Base-by-base conservation (phyloP, 176 grass and related monocot species). In the Poa annua region DNA sequence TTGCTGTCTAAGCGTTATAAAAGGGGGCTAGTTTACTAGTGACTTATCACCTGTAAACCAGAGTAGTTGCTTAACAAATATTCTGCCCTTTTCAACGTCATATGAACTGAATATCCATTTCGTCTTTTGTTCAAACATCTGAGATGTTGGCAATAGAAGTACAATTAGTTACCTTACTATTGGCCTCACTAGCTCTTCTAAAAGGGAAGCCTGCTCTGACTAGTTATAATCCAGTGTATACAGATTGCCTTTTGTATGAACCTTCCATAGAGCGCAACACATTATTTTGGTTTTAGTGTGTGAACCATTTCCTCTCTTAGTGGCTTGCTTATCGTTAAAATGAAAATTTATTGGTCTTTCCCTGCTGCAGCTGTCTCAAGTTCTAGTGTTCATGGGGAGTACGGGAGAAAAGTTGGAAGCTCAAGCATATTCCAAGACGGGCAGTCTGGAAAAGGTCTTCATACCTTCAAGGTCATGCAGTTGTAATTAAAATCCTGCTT, bases 341-440 rank as follows among this genome's bases (percentile, higher is more conserved):
- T 11, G 13, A 13, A 60, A 66, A 26, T 25, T 35, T 66, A 42
- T 21, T 10, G 49, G 15, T 83, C 35, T 5, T 84, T 57, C 17
- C 36, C 20, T 75, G 13, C 82, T 63, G 25, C 67, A 90, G 91
- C 62, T 82, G 41, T 84, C 34, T 42, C 85, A 49, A 77, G 74
- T 47, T 85, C 55, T 22, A 62, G 73, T 35, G 70, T 81, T 80
- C 53, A 15, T 66, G 78, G 66, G 50, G 29, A 79, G 19, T 83
- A 75, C 14, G 73, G 63, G 77, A 93, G 70, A 68, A 78, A 74
- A 53, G 57, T 85, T 25, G 65, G 84, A 53, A 47, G 34, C 34
- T 66, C 85, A 15, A 45, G 25, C n/a, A 75, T 75, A 19, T 36
- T 56, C 39, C 66, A 41, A 50, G 13, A 84, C 9, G 65, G 71